Evolutionary conservation across 2,329 filamentous ascomycete genomes (phyloP).

Genomic region (Trichoderma brevicompactum): DNA sequence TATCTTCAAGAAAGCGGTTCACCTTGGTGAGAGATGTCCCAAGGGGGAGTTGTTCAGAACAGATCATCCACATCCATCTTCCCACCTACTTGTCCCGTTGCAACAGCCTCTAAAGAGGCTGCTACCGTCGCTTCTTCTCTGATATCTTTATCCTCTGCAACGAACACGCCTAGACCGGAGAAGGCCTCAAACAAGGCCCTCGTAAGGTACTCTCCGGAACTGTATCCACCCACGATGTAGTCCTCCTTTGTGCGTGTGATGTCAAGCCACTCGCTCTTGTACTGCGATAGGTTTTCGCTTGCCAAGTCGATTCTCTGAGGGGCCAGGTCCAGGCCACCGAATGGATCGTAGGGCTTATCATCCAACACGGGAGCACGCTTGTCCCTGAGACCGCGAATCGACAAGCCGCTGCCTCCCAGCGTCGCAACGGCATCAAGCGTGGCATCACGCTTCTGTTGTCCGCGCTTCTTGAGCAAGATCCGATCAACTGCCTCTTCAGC

Average conservation of each 20-base stretch:
- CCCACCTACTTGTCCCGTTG: slow-evolving; percentile 38
- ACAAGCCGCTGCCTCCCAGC: slow-evolving; percentile 45
- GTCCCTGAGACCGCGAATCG: slow-evolving; percentile 81
- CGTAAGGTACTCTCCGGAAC: slow-evolving; percentile 78
- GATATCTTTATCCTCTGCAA: slow-evolving; percentile 72
- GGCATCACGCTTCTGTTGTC: slow-evolving; percentile 51
- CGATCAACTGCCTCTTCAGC: slow-evolving; percentile 63
- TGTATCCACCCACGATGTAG: slow-evolving; percentile 80
- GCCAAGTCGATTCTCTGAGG: slow-evolving; percentile 70
- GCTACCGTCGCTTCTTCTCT: slow-evolving; percentile 42
- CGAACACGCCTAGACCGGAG: slow-evolving; percentile 82
- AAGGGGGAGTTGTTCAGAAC: slow-evolving; percentile 39
- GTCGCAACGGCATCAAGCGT: slow-evolving; percentile 42
- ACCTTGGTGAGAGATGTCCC: background rate
- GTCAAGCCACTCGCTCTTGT: slow-evolving; percentile 76
- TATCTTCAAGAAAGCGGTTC: too few relatives aligned
- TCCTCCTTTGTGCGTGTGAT: slow-evolving; percentile 66
- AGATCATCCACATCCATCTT: slow-evolving; percentile 57
- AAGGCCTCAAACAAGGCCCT: slow-evolving; percentile 88
- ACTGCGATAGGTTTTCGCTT: slow-evolving; percentile 58
- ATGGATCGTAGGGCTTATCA: slow-evolving; percentile 84
- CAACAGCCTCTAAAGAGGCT: slow-evolving; percentile 45
- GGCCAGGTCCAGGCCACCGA: slow-evolving; percentile 72
- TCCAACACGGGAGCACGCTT: slow-evolving; percentile 51
- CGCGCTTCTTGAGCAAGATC: slow-evolving; percentile 74